phyloP scores from a whole-genome alignment of 2,329 filamentous ascomycete species.

The Tolypocladium cylindrosporum region DNA sequence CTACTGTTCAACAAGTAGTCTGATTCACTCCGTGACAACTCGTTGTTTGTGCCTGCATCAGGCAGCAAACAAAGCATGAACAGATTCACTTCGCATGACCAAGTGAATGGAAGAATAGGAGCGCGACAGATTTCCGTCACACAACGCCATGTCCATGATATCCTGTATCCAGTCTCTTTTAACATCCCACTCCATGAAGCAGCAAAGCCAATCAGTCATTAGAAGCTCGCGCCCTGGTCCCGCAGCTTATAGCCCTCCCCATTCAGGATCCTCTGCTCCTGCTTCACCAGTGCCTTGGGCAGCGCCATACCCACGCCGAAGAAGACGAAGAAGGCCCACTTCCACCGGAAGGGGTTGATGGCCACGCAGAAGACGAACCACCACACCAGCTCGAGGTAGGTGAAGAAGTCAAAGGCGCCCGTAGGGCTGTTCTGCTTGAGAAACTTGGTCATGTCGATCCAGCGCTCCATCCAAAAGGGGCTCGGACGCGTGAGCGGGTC shows the following conservation, averaged over 20 bases:
- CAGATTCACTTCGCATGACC: no score
- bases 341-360: constrained; percentile 82
- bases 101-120: no score
- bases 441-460: constrained; percentile 74
- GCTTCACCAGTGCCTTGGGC: constrained; percentile 54
- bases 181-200: not conserved
- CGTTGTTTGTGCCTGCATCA: no score
- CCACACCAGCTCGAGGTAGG: constrained; percentile 73
- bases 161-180: not conserved
- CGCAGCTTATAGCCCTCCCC: constrained; percentile 27
- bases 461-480: constrained; percentile 67
- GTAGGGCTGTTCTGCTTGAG: constrained; percentile 63
- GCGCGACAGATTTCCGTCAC: no score
- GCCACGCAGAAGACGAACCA: constrained; percentile 75
- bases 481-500: constrained; percentile 67
- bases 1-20: no score
- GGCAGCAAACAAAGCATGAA: no score
- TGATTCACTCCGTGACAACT: no score
- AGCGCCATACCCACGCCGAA: constrained; percentile 60
- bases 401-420: constrained; percentile 81
- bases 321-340: constrained; percentile 79
- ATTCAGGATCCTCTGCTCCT: constrained; percentile 53
- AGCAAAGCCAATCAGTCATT: not conserved
- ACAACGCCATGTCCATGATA: no score
- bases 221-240: constrained; percentile 13